A percentile compares a stretch with the other conserved stretches of the same genome.
Evolutionary conservation across 179 eudicot species (phyloP).

Genomic region (Patellifolia procumbens): DNA sequence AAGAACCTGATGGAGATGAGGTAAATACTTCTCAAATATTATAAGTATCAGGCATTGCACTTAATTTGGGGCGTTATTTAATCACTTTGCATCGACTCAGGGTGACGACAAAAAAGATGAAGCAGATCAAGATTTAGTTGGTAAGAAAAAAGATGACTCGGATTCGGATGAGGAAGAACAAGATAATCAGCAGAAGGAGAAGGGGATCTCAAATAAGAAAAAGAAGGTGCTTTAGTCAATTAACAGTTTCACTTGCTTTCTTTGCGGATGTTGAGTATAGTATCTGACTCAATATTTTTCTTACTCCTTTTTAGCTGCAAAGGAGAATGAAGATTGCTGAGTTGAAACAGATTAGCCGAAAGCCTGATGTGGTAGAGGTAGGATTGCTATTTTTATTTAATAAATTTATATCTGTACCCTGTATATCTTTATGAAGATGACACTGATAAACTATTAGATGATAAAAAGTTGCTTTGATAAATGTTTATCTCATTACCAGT

Average conservation of each 20-base stretch:
- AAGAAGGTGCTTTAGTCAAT: constrained; percentile 58
- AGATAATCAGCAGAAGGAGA: constrained; percentile 73
- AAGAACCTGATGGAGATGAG: constrained; percentile 59
- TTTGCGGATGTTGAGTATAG: not conserved
- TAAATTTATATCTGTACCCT: too few relatives aligned
- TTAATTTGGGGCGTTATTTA: not conserved
- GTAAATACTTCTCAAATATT: constrained; percentile 29
- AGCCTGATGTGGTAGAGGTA: constrained; percentile 98
- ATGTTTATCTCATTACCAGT: too few relatives aligned
- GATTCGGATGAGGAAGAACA: constrained; percentile 94
- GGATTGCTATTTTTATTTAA: constrained; percentile 4
- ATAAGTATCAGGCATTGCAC: not conserved
- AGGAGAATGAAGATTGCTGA: constrained; percentile 96
- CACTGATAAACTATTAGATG: not conserved
- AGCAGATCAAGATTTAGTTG: constrained; percentile 47
- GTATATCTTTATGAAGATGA: not conserved
- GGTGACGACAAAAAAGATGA: constrained; percentile 74
- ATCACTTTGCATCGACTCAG: constrained; percentile 36
- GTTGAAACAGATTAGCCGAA: constrained; percentile 76
- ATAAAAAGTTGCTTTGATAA: too few relatives aligned
- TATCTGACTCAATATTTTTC: not conserved
- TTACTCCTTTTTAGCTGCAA: constrained; percentile 58
- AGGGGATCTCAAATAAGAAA: constrained; percentile 82
- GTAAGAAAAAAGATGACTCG: constrained; percentile 73
- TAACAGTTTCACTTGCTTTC: not conserved